Evolutionary conservation across 2,329 filamentous ascomycete genomes (phyloP), one percentile per base, ranked within the genome.

Genomic region (Alternaria brassicicola): DNA sequence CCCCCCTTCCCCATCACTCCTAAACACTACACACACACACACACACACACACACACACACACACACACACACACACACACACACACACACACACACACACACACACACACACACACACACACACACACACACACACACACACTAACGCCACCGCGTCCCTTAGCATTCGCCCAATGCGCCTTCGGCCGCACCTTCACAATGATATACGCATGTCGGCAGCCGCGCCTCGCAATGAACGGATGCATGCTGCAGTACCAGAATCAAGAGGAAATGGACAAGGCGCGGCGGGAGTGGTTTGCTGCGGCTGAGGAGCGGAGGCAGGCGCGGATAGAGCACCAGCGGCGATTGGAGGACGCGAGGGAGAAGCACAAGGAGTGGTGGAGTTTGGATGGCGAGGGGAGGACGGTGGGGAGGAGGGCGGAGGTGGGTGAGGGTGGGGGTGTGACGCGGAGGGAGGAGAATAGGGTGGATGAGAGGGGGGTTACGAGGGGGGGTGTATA

Each of bases 221-320:
- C 93, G 73, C 90, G 93, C 71, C 88, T 89, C 62, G 83, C 85
- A 33, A 99, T 99, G 95, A 99, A 99, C 80, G 84, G 82, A 61
- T 99, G 95, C 82, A 97, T 99, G 93, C 84, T 93, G 67, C 79
- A 84, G 55, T 90, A 96, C 80, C 93, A 94, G 54, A 96, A 91
- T 64, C 90, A 88, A 63, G 87, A 85, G 53, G 92, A 96, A 76
- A 86, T 96, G 78, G 95, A 99, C 80, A 88, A 87, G 23, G 95
- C 95, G 63, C 84, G 95, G 51, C 91, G 93, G 78, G 93, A 98
- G 76, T 99, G 95, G 95, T 98, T 98, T 77, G 86, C 88, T 50
- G 84, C 86, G 63, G 85, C 91, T 50, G 83, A 91, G 68, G 86
- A 92, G 79, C 84, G 93, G 55, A 85, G 88, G 25, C 81, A 81